Percentiles rank a stretch among this genome's conserved stretches.
Evolutionary conservation across 352 stramenopile species (phyloP).

Genomic region (Globisporangium abappressorium): DNA sequence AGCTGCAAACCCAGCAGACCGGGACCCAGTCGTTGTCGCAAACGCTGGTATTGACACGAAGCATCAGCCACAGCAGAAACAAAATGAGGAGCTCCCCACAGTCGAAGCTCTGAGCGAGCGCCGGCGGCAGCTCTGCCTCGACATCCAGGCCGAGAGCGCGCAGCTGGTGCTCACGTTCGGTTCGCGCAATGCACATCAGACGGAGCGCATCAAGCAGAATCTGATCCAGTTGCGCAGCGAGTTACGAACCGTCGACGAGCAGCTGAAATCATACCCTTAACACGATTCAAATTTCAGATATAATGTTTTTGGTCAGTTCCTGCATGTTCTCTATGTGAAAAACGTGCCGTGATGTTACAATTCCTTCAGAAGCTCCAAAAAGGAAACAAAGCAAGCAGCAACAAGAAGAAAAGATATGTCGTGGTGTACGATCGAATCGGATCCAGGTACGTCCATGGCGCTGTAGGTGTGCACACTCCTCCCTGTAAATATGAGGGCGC

Average conservation of each 20-base stretch:
- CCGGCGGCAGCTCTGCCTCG: conserved; percentile 44
- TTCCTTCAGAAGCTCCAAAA: background rate
- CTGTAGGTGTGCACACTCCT: background rate
- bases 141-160: conserved; percentile 51
- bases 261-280: conserved; percentile 5
- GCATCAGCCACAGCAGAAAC: background rate
- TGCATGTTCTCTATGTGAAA: background rate
- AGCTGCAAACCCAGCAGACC: background rate
- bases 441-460: conserved; percentile 39
- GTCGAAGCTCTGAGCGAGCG: conserved; percentile 22
- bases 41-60: background rate
- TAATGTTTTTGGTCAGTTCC: background rate
- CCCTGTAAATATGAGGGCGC: background rate
- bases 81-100: background rate
- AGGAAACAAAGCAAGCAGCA: background rate
- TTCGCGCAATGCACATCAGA: conserved; percentile 15
- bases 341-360: background rate
- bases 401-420: conserved; percentile 37
- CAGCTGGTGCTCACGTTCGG: conserved; percentile 39
- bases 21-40: background rate
- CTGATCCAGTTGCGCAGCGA: conserved; percentile 17
- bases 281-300: background rate
- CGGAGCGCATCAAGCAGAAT: conserved; percentile 16
- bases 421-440: conserved; percentile 80
- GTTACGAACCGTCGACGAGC: conserved; percentile 14